phyloP scores from a whole-genome alignment of 1,139 yeast genomes.

The Kluyveromyces sp. region DNA sequence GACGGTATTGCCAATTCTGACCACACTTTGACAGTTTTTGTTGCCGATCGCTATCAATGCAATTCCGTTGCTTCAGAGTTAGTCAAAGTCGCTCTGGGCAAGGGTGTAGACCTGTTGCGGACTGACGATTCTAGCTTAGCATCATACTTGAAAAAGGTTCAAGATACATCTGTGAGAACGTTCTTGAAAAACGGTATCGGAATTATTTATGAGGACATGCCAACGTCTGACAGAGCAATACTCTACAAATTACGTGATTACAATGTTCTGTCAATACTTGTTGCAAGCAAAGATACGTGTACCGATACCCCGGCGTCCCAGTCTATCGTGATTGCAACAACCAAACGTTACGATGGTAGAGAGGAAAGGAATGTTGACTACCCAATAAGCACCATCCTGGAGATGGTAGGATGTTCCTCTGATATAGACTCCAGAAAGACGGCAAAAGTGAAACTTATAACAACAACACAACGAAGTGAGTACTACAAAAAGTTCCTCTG shows the following conservation, averaged over 20 bases:
- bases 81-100: constrained; percentile 34
- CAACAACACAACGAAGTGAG: constrained; percentile 48
- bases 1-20: neutral
- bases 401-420: constrained; percentile 63
- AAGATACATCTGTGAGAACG: constrained; percentile 42
- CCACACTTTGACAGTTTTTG: constrained; percentile 41
- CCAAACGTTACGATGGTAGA: constrained; percentile 64
- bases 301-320: constrained; percentile 46
- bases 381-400: constrained; percentile 55
- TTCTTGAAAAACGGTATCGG: constrained; percentile 64
- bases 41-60: constrained; percentile 49
- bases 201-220: constrained; percentile 52
- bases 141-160: constrained; percentile 39
- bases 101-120: constrained; percentile 34
- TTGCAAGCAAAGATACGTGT: constrained; percentile 55
- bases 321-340: constrained; percentile 59
- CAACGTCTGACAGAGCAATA: constrained; percentile 43
- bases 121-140: constrained; percentile 37
- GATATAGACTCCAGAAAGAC: constrained; percentile 27
- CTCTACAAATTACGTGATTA: constrained; percentile 48
- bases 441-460: constrained; percentile 48
- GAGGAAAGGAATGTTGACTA: constrained; percentile 70
- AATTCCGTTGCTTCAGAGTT: constrained; percentile 46
- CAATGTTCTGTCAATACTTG: constrained; percentile 45
- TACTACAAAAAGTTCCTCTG: constrained; percentile 67